Percentiles rank a stretch among this genome's conserved stretches.
These are phyloP conservation scores for Amylostereum areolatum DNA, from an alignment of 1,284 basidiomycete genomes.

Conservation along the genomic window DNA sequence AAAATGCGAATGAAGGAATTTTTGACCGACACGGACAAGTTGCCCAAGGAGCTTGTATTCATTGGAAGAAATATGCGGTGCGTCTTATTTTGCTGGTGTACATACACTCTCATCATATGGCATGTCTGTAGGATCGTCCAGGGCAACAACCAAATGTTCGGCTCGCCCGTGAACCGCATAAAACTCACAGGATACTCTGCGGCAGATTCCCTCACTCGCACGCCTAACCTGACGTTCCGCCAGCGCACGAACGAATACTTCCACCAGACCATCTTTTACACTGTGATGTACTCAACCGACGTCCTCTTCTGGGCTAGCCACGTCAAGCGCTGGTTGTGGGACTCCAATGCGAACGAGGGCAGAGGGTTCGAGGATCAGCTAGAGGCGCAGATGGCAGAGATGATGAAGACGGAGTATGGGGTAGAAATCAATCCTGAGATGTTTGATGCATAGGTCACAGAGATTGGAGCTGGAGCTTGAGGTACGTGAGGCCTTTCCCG, in stretches of 20 bases:
- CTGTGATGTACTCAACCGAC: conserved; percentile 50
- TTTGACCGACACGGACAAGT: conserved; percentile 58
- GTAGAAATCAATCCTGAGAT: conserved; percentile 23
- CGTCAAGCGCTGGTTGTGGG: conserved; percentile 39
- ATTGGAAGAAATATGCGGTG: conserved; percentile 78
- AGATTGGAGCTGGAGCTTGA: no score
- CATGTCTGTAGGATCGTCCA: conserved; percentile 48
- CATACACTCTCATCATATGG: neutral
- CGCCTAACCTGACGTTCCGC: conserved; percentile 30
- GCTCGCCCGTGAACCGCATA: conserved; percentile 82
- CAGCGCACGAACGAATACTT: conserved; percentile 42
- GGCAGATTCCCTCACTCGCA: conserved; percentile 45
- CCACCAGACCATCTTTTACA: conserved; percentile 47
- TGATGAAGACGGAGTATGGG: conserved; percentile 16
- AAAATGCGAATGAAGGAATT: conserved; percentile 59
- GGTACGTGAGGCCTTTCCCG: no score
- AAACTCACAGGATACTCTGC: conserved; percentile 78
- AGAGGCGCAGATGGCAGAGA: conserved; percentile 12
- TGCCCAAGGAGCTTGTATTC: conserved; percentile 79
- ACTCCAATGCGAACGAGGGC: conserved; percentile 12
- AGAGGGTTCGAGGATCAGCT: conserved; percentile 17
- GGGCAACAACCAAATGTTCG: conserved; percentile 74
- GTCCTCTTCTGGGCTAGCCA: conserved; percentile 51
- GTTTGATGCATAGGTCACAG: neutral
- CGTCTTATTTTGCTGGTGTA: conserved; percentile 23